These are phyloP conservation scores for Microbotryomycetes sp. DNA, from an alignment of 1,284 basidiomycete genomes.

Conservation along the genomic window DNA sequence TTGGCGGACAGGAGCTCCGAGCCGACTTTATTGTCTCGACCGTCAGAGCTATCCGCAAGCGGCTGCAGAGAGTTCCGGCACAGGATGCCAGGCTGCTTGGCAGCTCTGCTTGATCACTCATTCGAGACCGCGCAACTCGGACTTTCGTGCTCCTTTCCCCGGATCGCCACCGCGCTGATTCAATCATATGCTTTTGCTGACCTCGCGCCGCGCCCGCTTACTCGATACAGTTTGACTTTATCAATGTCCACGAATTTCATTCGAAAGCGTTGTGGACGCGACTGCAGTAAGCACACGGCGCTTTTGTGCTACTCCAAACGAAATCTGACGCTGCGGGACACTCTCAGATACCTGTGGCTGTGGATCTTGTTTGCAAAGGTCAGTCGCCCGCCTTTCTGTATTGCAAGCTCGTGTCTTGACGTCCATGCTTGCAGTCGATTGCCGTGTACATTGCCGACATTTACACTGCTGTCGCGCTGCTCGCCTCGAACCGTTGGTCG, in stretches of 20 bases:
- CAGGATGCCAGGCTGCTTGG: not conserved
- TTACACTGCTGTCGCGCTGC: slow-evolving; percentile 93
- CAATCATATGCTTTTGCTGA: too few species aligned
- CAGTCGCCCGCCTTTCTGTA: not conserved
- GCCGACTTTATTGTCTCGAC: not conserved
- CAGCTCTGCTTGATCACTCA: too few species aligned
- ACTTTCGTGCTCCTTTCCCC: too few species aligned
- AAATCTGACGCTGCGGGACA: not conserved
- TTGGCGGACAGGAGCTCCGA: not conserved
- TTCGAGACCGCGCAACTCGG: too few species aligned
- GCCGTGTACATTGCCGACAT: slow-evolving; percentile 83
- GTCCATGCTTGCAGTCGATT: slow-evolving; percentile 50
- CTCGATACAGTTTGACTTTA: slow-evolving; percentile 77
- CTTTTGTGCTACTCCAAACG: not conserved
- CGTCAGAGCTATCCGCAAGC: not conserved
- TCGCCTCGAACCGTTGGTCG: slow-evolving; percentile 83
- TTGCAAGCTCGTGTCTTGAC: not conserved
- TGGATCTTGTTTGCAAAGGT: slow-evolving; percentile 81
- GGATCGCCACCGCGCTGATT: too few species aligned
- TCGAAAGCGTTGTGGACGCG: slow-evolving; percentile 79
- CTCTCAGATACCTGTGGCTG: slow-evolving; percentile 72
- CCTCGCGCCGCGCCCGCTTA: too few species aligned
- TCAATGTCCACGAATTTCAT: slow-evolving; percentile 86
- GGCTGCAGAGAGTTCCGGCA: not conserved
- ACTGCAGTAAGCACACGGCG: slow-evolving; percentile 56